Evolutionary conservation across 2,329 filamentous ascomycete species (phyloP).

Genomic region (Chrysosporium queenslandicum): DNA sequence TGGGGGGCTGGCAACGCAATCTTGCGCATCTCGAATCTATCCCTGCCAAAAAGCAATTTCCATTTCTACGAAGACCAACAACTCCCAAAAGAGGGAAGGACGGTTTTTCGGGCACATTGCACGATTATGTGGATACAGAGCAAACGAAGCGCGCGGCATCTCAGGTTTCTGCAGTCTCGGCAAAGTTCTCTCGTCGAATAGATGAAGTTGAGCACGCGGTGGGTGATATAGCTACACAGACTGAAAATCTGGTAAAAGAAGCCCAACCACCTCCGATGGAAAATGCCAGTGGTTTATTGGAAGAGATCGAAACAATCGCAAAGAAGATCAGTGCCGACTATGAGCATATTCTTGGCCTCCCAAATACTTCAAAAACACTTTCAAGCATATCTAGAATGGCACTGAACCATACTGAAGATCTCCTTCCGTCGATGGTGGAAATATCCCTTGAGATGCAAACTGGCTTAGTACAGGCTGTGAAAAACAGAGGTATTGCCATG

Average conservation of each 20-base stretch:
- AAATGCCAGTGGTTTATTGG: constrained; percentile 59
- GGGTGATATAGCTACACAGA: constrained; percentile 50
- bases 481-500: constrained; percentile 59
- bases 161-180: constrained; percentile 49
- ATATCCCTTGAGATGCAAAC: constrained; percentile 47
- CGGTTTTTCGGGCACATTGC: constrained; percentile 49
- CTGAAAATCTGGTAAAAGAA: constrained; percentile 29
- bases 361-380: constrained; percentile 55
- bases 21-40: constrained; percentile 32
- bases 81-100: constrained; percentile 37
- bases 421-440: constrained; percentile 51
- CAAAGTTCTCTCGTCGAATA: constrained; percentile 51
- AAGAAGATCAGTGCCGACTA: constrained; percentile 83
- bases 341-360: constrained; percentile 61
- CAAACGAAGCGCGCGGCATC: constrained; percentile 63
- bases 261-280: constrained; percentile 46
- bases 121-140: constrained; percentile 66
- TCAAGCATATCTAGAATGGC: constrained; percentile 55
- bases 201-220: constrained; percentile 53
- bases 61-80: constrained; percentile 32
- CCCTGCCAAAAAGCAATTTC: constrained; percentile 37
- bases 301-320: constrained; percentile 76
- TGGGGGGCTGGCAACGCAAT: constrained; percentile 37
- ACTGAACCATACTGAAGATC: constrained; percentile 52
- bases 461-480: constrained; percentile 42